A percentile compares a stretch with the other conserved stretches of the same genome.
Evolutionary conservation across 2,329 filamentous ascomycete genomes (phyloP).

Genomic region (Claviceps lovelessii): DNA sequence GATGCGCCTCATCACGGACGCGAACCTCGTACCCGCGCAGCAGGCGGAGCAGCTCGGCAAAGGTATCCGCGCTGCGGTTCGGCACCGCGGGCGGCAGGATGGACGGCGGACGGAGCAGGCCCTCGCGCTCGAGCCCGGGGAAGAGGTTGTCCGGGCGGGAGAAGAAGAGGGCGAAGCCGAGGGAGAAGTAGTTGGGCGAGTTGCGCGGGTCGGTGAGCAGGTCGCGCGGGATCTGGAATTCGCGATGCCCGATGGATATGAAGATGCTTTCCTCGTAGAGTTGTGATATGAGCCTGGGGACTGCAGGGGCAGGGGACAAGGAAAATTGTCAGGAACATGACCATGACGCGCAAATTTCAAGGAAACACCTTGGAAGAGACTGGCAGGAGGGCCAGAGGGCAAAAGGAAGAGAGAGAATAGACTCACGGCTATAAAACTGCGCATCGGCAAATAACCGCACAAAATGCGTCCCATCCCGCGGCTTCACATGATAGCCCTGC

Average conservation of each 20-base stretch:
- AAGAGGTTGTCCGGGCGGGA: constrained; percentile 66
- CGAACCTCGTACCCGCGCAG: constrained; percentile 71
- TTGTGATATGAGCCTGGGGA: constrained; percentile 79
- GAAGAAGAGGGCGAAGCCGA: constrained; percentile 83
- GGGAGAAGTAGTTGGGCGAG: constrained; percentile 87
- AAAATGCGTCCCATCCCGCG: constrained; percentile 71
- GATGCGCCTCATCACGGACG: constrained; percentile 62
- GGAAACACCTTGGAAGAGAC: not conserved
- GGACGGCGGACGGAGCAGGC: constrained; percentile 71
- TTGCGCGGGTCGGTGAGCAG: constrained; percentile 76
- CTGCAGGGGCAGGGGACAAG: constrained; percentile 25
- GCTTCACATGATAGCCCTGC: constrained; percentile 78
- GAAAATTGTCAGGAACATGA: not conserved
- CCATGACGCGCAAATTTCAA: not conserved
- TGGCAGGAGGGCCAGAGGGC: not conserved
- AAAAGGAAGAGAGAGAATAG: not conserved
- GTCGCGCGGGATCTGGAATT: constrained; percentile 83
- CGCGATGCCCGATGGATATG: constrained; percentile 71
- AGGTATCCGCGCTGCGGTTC: constrained; percentile 68
- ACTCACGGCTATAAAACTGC: constrained; percentile 76
- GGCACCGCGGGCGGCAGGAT: constrained; percentile 73
- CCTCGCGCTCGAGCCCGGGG: constrained; percentile 65
- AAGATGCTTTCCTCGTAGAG: constrained; percentile 86
- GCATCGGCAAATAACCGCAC: constrained; percentile 88
- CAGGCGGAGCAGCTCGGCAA: constrained; percentile 67